phyloP scores from a whole-genome alignment of 108 stramenopile genomes.

The Nitzschia inconspicua region DNA sequence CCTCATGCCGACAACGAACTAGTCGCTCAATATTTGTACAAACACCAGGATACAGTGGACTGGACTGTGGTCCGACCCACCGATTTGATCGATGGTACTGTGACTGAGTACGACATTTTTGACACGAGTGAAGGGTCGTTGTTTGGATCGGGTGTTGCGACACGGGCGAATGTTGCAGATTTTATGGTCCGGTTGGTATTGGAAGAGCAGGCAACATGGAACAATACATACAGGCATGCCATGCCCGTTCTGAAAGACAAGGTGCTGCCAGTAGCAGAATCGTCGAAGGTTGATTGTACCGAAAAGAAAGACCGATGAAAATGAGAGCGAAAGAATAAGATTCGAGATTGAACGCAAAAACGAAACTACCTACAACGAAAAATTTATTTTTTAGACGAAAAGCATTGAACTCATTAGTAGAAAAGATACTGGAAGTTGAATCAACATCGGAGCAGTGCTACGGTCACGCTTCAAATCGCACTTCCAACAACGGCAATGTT shows the following conservation, averaged over 20 bases:
- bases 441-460: too few relatives aligned
- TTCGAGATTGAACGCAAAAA: too few relatives aligned
- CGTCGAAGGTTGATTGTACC: too few relatives aligned
- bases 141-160: constrained; percentile 15
- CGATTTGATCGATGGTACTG: constrained; percentile 38
- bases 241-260: constrained; percentile 35
- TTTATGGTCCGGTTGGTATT: constrained; percentile 22
- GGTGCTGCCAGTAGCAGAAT: too few relatives aligned
- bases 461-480: too few relatives aligned
- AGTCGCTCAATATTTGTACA: constrained; percentile 38
- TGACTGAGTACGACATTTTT: constrained; percentile 25
- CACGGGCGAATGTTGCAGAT: constrained; percentile 29
- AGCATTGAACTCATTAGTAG: too few relatives aligned
- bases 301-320: too few relatives aligned
- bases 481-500: too few relatives aligned
- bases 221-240: constrained; percentile 17
- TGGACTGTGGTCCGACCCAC: constrained; percentile 60
- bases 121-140: constrained; percentile 12
- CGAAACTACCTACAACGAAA: too few relatives aligned
- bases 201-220: neutral
- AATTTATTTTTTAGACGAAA: too few relatives aligned
- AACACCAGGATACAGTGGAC: constrained; percentile 4
- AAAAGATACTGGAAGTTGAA: too few relatives aligned
- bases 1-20: constrained; percentile 63
- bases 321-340: too few relatives aligned